Percentiles rank a stretch among this genome's conserved stretches.
Conservation (phyloP, 441 rosid species). For the Jatropha podagrica region DNA sequence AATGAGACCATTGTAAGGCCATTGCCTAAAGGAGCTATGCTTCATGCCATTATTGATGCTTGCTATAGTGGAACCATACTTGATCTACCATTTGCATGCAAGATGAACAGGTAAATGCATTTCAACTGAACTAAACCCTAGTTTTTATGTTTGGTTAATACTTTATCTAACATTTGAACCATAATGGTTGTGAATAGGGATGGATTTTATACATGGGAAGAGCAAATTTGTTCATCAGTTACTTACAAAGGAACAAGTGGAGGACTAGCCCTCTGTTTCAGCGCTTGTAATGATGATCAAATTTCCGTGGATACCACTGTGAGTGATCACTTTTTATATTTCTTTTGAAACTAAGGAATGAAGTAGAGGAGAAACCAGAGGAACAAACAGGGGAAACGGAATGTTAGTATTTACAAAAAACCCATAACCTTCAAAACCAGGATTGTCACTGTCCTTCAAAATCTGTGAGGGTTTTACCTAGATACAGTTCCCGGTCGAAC, state of each 20-base stretch:
- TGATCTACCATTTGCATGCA: conserved; percentile 64
- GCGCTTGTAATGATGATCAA: conserved; percentile 74
- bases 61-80: conserved; percentile 79
- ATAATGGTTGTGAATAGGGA: conserved; percentile 35
- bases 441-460: too few relatives aligned
- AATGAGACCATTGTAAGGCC: conserved; percentile 68
- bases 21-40: conserved; percentile 56
- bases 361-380: not conserved
- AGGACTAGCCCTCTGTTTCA: conserved; percentile 58
- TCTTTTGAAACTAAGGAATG: not conserved
- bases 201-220: conserved; percentile 62
- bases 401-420: too few relatives aligned
- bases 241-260: conserved; percentile 65
- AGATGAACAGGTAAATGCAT: conserved; percentile 50
- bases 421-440: too few relatives aligned
- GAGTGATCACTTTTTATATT: conserved; percentile 14
- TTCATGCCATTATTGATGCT: conserved; percentile 78
- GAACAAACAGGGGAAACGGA: not conserved
- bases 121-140: not conserved
- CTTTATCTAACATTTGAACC: not conserved
- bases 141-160: not conserved
- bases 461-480: too few relatives aligned
- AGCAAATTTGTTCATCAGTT: conserved; percentile 31
- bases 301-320: conserved; percentile 54
- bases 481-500: too few relatives aligned